A percentile compares a stretch with the other conserved stretches of the same genome.
Evolutionary conservation across 805 yeast species (phyloP).

Genomic region (Candida suzukii): DNA sequence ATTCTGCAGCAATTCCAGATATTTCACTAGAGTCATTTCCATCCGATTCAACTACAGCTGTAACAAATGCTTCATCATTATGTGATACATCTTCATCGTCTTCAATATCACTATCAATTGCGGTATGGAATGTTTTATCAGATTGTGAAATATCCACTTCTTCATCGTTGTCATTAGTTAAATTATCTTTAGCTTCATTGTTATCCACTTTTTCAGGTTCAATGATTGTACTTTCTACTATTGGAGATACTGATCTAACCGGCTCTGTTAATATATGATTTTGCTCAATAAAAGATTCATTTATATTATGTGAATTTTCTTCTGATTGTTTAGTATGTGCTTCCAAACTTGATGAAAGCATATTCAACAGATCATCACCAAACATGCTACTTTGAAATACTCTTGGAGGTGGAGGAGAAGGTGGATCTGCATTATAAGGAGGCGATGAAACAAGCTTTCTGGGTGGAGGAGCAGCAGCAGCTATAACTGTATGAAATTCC

Average conservation of each 20-base stretch:
- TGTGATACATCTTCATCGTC: slow-evolving; percentile 11
- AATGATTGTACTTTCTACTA: too few species aligned
- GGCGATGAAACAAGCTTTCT: background rate
- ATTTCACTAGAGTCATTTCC: slow-evolving; percentile 1
- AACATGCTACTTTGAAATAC: background rate
- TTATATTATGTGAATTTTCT: background rate
- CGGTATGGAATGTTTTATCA: too few species aligned
- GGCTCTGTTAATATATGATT: background rate
- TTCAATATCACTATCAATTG: background rate
- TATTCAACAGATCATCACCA: background rate
- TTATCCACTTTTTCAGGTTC: too few species aligned
- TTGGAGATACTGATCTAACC: too few species aligned
- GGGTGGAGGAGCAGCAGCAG: background rate
- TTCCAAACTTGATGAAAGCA: background rate
- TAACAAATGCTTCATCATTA: slow-evolving; percentile 6
- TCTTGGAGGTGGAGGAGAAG: slow-evolving; percentile 2
- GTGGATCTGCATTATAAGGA: background rate
- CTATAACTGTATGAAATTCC: too few species aligned
- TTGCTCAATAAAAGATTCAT: background rate
- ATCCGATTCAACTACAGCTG: background rate
- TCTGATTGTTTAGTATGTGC: background rate
- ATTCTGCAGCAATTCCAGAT: slow-evolving; percentile 17
- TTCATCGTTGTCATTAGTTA: too few species aligned
- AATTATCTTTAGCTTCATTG: too few species aligned
- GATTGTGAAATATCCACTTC: background rate